A percentile compares a stretch with the other conserved stretches of the same genome.
These are phyloP conservation scores for Picea mariana DNA, from an alignment of 83 land plant species.

Conservation along the genomic window DNA sequence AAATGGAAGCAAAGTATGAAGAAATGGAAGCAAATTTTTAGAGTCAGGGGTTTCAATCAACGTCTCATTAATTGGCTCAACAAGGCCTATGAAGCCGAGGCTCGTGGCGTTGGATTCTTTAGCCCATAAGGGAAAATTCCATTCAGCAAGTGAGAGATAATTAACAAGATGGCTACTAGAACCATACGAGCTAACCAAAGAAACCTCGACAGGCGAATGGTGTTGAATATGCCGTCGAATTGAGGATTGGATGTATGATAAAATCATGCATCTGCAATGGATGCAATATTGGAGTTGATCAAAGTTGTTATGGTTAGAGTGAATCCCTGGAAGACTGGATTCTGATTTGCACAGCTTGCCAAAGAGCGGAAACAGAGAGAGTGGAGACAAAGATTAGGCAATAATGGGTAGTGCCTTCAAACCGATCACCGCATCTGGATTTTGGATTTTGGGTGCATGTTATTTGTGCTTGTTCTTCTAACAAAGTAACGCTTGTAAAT, in stretches of 20 bases:
- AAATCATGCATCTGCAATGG: conserved; percentile 89
- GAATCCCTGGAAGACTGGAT: too few species aligned
- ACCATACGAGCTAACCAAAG: conserved; percentile 34
- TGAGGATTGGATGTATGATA: conserved; percentile 90
- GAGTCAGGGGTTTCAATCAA: neutral
- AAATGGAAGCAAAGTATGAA: too few species aligned
- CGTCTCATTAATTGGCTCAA: neutral
- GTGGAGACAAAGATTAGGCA: conserved; percentile 60
- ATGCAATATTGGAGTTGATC: neutral
- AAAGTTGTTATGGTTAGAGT: conserved; percentile 18
- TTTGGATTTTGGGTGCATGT: conserved; percentile 82
- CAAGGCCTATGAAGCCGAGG: neutral
- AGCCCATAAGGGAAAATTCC: too few species aligned
- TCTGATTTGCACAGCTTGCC: too few species aligned
- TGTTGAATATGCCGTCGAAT: conserved; percentile 25
- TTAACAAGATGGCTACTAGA: neutral
- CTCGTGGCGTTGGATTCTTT: neutral
- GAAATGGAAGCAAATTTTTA: neutral
- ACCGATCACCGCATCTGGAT: conserved; percentile 63
- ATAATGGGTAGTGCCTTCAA: conserved; percentile 95
- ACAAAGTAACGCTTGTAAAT: too few species aligned
- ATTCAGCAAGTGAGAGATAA: neutral
- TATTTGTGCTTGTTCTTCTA: conserved; percentile 80
- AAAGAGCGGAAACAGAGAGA: too few species aligned
- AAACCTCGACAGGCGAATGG: conserved; percentile 56